Evolutionary conservation across 2,329 filamentous ascomycete genomes (phyloP), one percentile per base, ranked within the genome.

Genomic region (Curvularia spicifera): DNA sequence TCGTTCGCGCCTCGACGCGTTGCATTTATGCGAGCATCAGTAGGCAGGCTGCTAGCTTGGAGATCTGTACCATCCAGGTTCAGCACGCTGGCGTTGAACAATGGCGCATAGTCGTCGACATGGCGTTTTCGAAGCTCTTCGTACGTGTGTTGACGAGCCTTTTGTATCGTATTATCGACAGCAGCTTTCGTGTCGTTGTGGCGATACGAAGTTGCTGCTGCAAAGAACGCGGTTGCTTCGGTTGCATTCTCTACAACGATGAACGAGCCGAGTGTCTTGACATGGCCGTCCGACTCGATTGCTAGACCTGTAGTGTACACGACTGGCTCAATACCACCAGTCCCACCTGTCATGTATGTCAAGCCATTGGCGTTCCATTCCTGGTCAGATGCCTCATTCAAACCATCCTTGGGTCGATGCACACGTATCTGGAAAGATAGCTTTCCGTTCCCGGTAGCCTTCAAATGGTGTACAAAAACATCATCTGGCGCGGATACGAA

Each of bases 151-250:
- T 51, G 37, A 9, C 77, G 44, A 7, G 66, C 62, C 4, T 15
- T 26, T 15, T 60, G 24, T 4, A 68, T 71, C 42, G 72, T 65
- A 1, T 29, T n/a, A 6, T 70, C 31, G 39, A 78, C 73, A 35
- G 64, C 61, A 20, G 53, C 18, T 31, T 68, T 71, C 5, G 67
- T 69, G 7, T 75, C 67, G 12, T 44, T 60, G 35, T 70, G 56
- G 26, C 79, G 76, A 52, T 76, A 81, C 0, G 73, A 75, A 1
- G 80, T 80, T 28, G 79, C 74, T 2, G 78, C 78, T 5, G 76
- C 75, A 52, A 81, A 67, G 5, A 75, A 60, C 1, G 82, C 65
- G 0, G 77, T 66, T 18, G 76, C 70, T 26, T 76, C 66, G 12
- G 68, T 72, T 3, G 78, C 72, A 18, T 71, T 76, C 69, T 57